phyloP scores from a whole-genome alignment of 257 asterid genomes.

The Lycium ferocissimum region DNA sequence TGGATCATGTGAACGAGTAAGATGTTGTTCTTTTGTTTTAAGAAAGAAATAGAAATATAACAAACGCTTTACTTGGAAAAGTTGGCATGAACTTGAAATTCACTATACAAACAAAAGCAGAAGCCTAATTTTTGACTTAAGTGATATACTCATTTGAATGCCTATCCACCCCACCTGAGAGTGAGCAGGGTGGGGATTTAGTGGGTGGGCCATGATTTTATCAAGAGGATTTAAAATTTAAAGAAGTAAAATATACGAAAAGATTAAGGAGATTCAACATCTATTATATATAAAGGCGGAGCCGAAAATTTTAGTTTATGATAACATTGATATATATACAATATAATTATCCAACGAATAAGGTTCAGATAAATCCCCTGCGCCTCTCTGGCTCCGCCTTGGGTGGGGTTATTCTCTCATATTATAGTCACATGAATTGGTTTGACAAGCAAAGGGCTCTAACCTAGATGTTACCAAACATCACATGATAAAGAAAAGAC shows the following conservation, averaged over 20 bases:
- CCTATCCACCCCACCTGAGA: not conserved
- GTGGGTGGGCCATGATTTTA: too few species aligned
- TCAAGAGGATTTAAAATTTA: too few species aligned
- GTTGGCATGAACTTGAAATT: slow-evolving; percentile 22
- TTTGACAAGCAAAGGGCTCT: slow-evolving; percentile 29
- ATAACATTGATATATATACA: not conserved
- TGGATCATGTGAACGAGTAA: slow-evolving; percentile 35
- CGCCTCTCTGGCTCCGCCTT: not conserved
- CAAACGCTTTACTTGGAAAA: slow-evolving; percentile 26
- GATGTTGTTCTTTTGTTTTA: slow-evolving; percentile 26
- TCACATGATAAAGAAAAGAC: slow-evolving; percentile 28
- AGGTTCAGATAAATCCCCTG: not conserved
- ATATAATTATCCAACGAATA: not conserved
- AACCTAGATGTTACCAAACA: slow-evolving; percentile 32
- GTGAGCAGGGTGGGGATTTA: not conserved
- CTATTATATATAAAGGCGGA: too few species aligned
- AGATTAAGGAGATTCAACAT: not conserved
- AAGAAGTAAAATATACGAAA: not conserved
- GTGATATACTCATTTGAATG: slow-evolving; percentile 20
- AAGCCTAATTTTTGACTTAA: slow-evolving; percentile 31
- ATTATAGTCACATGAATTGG: slow-evolving; percentile 23
- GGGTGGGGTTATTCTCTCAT: not conserved
- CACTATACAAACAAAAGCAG: slow-evolving; percentile 24
- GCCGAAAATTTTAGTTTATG: too few species aligned
- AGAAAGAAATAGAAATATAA: slow-evolving; percentile 28